Evolutionary conservation across 2,329 filamentous ascomycete genomes (phyloP), one percentile per base, ranked within the genome.

Genomic region (Neoascochyta sp.): DNA sequence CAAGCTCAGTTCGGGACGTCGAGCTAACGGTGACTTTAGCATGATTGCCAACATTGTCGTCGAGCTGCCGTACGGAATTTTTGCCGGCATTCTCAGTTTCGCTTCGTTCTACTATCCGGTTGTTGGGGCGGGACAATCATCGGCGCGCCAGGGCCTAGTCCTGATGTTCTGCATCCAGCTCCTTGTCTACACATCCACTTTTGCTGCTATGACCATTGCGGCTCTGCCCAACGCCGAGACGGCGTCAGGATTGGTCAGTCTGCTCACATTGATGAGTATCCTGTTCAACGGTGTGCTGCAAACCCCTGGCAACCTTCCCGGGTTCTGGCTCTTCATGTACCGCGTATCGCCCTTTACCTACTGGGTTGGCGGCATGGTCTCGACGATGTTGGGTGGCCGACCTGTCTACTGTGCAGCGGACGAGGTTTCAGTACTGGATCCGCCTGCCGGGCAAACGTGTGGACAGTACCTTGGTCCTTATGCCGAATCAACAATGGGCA

Each of bases 301-400:
- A 37, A 60, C 71, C 0, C 74, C 79, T 0, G 37, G 51, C 3
- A 68, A 70, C 0, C 67, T 87, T 1, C 82, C 83, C 0, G 71
- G 76, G 0, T 87, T 87, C 66, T 88, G 83, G 83, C 77, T 78
- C 39, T 86, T 85, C 65, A 86, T 86, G 82, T 83, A 86, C 59
- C 72, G 76, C 15, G 68, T 78, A 8, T 78, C 73, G 0, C 80
- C 80, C 0, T 80, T 84, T 36, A 83, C 78, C 0, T 86, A 85
- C 59, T 77, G 71, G 69, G 50, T 70, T 12, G 50, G 40, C 11
- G 64, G 63, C 7, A 60, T 69, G 20, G 56, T 65, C 2, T 45
- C 56, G 4, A 60, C 64, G 0, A 59, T 63, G 51, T 52, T 80
- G 0, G 60, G 64, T 3, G 59, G 50, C 0, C 68, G 67, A 2